These are phyloP conservation scores for Phytophthora parvispora DNA, from an alignment of 352 stramenopile species.

Conservation along the genomic window DNA sequence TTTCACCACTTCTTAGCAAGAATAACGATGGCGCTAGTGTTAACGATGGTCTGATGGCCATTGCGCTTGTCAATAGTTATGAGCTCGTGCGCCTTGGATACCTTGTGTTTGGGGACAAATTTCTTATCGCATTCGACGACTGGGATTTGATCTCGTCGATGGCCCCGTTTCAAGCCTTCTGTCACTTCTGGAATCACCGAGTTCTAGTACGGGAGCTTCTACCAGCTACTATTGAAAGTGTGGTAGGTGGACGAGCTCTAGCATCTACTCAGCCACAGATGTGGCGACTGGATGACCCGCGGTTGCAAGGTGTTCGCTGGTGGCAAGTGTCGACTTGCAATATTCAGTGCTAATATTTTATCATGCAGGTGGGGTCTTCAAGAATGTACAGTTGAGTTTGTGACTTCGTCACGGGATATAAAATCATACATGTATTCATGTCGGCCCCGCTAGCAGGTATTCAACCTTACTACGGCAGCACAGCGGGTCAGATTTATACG, in stretches of 20 bases:
- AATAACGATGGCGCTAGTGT: not conserved
- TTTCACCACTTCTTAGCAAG: too few relatives aligned
- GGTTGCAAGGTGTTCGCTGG: slow-evolving; percentile 10
- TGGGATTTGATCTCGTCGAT: slow-evolving; percentile 13
- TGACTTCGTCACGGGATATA: too few relatives aligned
- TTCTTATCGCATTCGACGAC: slow-evolving; percentile 14
- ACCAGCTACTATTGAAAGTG: not conserved
- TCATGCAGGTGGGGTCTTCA: too few relatives aligned
- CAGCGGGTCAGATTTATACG: too few relatives aligned
- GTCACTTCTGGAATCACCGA: slow-evolving; percentile 9
- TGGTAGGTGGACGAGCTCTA: not conserved
- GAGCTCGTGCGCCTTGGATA: slow-evolving; percentile 35
- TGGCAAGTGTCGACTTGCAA: slow-evolving; percentile 7
- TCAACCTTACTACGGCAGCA: too few relatives aligned
- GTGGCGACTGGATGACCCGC: slow-evolving; percentile 18
- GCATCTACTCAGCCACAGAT: slow-evolving; percentile 5
- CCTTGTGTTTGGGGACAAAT: slow-evolving; percentile 23
- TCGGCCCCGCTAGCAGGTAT: too few relatives aligned
- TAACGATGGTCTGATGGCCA: too few relatives aligned
- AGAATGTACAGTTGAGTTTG: too few relatives aligned
- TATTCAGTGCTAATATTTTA: slow-evolving; percentile 10
- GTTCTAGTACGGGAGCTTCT: slow-evolving; percentile 16
- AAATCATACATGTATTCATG: too few relatives aligned
- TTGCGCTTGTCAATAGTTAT: slow-evolving; percentile 12
- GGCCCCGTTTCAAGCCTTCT: not conserved